phyloP scores from a whole-genome alignment of 176 grass and related monocot species.

The Juncus effusus region DNA sequence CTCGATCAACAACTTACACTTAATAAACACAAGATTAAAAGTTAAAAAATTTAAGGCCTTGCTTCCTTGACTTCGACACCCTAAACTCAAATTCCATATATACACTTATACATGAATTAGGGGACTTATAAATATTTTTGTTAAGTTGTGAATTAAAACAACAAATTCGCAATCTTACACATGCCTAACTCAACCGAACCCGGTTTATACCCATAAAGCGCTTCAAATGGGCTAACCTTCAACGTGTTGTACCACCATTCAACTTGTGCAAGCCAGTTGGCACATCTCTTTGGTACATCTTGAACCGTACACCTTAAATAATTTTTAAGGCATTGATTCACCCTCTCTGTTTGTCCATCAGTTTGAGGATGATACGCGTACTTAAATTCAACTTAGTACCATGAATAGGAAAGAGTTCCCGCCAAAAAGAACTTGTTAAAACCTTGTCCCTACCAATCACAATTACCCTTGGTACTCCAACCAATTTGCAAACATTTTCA shows the following conservation, averaged over 20 bases:
- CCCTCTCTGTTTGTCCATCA: constrained; percentile 1
- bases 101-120: not conserved
- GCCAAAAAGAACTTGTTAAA: not conserved
- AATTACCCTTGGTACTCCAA: not conserved
- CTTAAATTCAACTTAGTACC: not conserved
- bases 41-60: too few relatives aligned
- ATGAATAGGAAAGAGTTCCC: not conserved
- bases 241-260: not conserved
- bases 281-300: not conserved
- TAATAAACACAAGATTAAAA: too few relatives aligned
- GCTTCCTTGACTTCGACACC: too few relatives aligned
- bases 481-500: not conserved
- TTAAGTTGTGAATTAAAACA: too few relatives aligned
- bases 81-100: not conserved
- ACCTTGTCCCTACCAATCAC: not conserved
- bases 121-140: too few relatives aligned
- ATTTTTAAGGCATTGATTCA: not conserved
- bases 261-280: not conserved
- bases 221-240: not conserved
- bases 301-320: not conserved
- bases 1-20: too few relatives aligned
- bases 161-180: not conserved
- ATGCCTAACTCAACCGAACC: not conserved
- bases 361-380: not conserved
- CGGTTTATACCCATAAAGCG: not conserved